Evolutionary conservation across 176 grass and related monocot genomes (phyloP).

Genomic region (Oryza meridionalis): DNA sequence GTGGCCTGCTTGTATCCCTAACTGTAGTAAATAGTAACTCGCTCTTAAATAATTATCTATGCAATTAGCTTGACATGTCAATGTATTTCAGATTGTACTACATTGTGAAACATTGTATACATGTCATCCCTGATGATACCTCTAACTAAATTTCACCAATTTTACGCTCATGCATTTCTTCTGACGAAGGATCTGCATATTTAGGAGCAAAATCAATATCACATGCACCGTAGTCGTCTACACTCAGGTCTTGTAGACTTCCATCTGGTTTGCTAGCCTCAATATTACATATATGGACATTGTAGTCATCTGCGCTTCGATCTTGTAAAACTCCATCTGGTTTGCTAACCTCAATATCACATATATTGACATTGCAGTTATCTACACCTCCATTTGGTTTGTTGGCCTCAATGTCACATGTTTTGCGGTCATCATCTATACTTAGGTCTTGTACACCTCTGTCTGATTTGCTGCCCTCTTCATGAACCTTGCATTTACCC

Average conservation of each 20-base stretch:
- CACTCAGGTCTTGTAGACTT: background rate
- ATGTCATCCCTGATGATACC: background rate
- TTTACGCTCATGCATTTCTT: background rate
- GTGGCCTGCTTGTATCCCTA: too few species aligned
- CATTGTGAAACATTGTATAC: background rate
- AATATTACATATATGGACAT: too few species aligned
- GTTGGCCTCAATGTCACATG: background rate
- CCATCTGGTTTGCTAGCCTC: background rate
- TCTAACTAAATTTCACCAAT: background rate
- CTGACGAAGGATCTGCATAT: background rate
- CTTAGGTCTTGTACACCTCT: background rate
- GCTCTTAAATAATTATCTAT: background rate
- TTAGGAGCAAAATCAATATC: background rate
- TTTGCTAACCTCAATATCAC: background rate
- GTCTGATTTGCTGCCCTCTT: background rate
- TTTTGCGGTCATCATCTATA: background rate
- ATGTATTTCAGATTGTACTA: background rate
- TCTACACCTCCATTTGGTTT: background rate
- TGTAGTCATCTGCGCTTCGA: too few species aligned
- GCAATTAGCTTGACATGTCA: background rate
- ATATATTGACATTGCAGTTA: background rate
- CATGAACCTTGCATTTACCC: background rate
- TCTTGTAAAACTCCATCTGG: too few species aligned
- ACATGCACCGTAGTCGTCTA: background rate
- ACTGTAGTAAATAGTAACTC: background rate